Percentiles rank a stretch among this genome's conserved stretches.
Evolutionary conservation across 495 filamentous ascomycete genomes (phyloP).

Genomic region (Aspergillus nidulans): DNA sequence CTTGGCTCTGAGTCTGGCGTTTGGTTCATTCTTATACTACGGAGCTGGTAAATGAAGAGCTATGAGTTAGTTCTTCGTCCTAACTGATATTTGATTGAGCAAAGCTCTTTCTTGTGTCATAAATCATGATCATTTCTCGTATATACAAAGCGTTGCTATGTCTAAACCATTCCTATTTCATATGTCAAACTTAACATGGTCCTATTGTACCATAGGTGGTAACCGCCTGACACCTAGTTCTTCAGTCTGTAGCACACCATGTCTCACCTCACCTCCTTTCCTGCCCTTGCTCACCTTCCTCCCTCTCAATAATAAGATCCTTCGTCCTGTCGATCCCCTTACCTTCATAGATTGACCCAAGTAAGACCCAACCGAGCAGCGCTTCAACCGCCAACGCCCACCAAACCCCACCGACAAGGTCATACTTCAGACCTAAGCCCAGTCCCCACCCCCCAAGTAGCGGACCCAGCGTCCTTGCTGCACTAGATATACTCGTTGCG

Average conservation of each 20-base stretch:
- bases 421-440: conserved; percentile 59
- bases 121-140: not conserved
- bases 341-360: conserved; percentile 52
- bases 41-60: not conserved
- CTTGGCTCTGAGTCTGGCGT: no score
- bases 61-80: not conserved
- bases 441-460: conserved; percentile 60
- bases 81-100: not conserved
- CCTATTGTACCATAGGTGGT: no score
- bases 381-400: conserved; percentile 58
- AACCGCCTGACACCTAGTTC: no score
- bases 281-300: not conserved
- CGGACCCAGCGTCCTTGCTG: conserved; percentile 62
- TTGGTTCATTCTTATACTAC: no score
- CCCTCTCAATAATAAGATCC: not conserved
- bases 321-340: conserved; percentile 35
- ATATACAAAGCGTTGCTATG: not conserved
- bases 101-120: not conserved
- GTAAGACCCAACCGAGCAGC: conserved; percentile 44
- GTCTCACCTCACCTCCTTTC: not conserved
- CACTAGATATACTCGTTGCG: conserved; percentile 57
- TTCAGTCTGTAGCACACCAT: no score
- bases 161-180: no score
- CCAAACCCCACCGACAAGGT: conserved; percentile 65
- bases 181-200: no score